Conservation (phyloP, 2,329 filamentous ascomycete species). For the Clonostachys rosea region DNA sequence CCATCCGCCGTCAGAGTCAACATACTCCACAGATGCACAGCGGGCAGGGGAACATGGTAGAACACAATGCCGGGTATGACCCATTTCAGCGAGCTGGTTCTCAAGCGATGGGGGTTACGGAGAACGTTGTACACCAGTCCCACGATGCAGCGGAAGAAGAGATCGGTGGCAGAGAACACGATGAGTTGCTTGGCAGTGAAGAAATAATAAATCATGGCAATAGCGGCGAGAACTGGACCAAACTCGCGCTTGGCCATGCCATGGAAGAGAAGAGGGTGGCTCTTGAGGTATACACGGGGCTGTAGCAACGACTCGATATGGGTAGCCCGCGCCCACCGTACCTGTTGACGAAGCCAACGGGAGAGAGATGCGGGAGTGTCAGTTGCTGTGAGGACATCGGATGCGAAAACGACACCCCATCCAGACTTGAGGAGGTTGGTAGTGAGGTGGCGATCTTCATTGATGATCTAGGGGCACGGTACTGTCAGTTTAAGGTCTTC, state of each 20-base stretch:
- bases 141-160: conserved; percentile 7
- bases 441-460: conserved; percentile 16
- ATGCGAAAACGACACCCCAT: conserved; percentile 19
- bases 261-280: conserved; percentile 15
- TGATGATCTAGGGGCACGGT: conserved; percentile 10
- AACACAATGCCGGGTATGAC: conserved; percentile 13
- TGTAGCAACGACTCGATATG: conserved; percentile 15
- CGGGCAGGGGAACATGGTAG: conserved; percentile 14
- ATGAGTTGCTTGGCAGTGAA: conserved; percentile 10
- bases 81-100: conserved; percentile 7
- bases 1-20: conserved; percentile 13
- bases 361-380: conserved; percentile 13
- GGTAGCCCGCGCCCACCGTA: conserved; percentile 14
- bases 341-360: conserved; percentile 15
- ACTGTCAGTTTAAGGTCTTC: background rate
- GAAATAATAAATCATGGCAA: conserved; percentile 13
- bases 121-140: conserved; percentile 10
- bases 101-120: conserved; percentile 14
- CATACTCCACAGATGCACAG: conserved; percentile 15
- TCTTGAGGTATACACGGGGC: conserved; percentile 12
- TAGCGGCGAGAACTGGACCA: conserved; percentile 9
- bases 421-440: conserved; percentile 14
- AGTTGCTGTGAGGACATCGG: conserved; percentile 13
- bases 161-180: conserved; percentile 7
- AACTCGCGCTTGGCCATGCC: conserved; percentile 12